These are phyloP conservation scores for Cyberlindnera amylophila DNA, from an alignment of 805 yeast genomes.

Conservation along the genomic window DNA sequence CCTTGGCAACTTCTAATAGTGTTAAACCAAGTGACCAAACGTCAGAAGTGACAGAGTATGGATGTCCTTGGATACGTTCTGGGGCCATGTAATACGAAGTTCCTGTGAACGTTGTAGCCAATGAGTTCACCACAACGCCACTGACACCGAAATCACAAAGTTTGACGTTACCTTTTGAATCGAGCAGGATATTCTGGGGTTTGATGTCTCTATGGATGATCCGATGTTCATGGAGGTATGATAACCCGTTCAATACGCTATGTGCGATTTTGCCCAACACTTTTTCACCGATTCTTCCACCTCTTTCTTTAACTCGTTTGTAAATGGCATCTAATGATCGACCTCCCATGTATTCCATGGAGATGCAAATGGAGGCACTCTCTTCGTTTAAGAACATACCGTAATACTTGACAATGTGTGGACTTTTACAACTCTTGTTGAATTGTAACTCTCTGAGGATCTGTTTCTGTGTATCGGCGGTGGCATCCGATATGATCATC, in stretches of 20 bases:
- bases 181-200: slow-evolving; percentile 87
- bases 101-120: slow-evolving; percentile 96
- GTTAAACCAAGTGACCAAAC: slow-evolving; percentile 97
- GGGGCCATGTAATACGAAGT: slow-evolving; percentile 99
- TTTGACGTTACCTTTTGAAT: slow-evolving; percentile 75
- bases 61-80: slow-evolving; percentile 92
- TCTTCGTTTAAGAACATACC: slow-evolving; percentile 84
- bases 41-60: slow-evolving; percentile 92
- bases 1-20: slow-evolving; percentile 86
- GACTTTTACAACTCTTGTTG: slow-evolving; percentile 76
- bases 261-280: slow-evolving; percentile 89
- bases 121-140: slow-evolving; percentile 92
- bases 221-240: slow-evolving; percentile 81
- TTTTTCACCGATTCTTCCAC: slow-evolving; percentile 88
- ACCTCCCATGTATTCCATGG: slow-evolving; percentile 98
- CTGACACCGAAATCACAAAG: slow-evolving; percentile 97
- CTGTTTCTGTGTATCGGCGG: slow-evolving; percentile 85
- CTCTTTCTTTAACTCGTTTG: slow-evolving; percentile 63
- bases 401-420: slow-evolving; percentile 84
- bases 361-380: slow-evolving; percentile 79
- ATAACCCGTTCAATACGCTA: slow-evolving; percentile 76
- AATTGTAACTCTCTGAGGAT: slow-evolving; percentile 87
- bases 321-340: slow-evolving; percentile 88
- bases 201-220: slow-evolving; percentile 95
- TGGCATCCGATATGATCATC: slow-evolving; percentile 43